A percentile compares a stretch with the other conserved stretches of the same genome.
These are phyloP conservation scores for Rhodotorula taiwanensis DNA, from an alignment of 768 basidiomycete species.

Conservation along the genomic window DNA sequence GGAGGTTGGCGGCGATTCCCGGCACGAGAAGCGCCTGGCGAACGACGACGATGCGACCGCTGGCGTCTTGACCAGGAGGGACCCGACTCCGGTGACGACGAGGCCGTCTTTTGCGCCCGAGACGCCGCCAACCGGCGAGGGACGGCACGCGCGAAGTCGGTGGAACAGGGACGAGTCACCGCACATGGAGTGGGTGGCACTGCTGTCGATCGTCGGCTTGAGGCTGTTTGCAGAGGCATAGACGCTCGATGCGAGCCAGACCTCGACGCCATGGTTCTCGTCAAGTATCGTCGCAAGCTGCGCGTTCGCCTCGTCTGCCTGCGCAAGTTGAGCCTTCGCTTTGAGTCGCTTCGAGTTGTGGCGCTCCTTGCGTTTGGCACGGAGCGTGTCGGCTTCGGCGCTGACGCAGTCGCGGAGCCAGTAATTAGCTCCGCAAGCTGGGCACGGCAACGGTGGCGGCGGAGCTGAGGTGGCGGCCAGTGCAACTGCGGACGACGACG, in stretches of 20 bases:
- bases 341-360: no score
- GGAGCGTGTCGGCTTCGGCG: no score
- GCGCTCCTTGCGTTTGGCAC: no score
- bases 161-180: neutral
- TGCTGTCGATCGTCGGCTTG: neutral
- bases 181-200: neutral
- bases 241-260: neutral
- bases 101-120: neutral
- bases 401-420: no score
- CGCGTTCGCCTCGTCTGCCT: no score
- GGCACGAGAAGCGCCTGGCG: constrained; percentile 10
- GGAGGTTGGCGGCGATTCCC: constrained; percentile 9
- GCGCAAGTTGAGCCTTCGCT: no score
- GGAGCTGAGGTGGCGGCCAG: neutral
- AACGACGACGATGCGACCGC: neutral
- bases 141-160: neutral
- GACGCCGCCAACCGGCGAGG: constrained; percentile 13
- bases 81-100: constrained; percentile 8
- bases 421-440: no score
- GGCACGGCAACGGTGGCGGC: neutral
- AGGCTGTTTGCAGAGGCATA: no score
- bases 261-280: neutral
- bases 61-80: neutral
- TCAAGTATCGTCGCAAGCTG: neutral
- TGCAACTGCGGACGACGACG: neutral